These are phyloP conservation scores for Cicer cuneatum DNA, from an alignment of 306 rosid genomes.

Conservation along the genomic window DNA sequence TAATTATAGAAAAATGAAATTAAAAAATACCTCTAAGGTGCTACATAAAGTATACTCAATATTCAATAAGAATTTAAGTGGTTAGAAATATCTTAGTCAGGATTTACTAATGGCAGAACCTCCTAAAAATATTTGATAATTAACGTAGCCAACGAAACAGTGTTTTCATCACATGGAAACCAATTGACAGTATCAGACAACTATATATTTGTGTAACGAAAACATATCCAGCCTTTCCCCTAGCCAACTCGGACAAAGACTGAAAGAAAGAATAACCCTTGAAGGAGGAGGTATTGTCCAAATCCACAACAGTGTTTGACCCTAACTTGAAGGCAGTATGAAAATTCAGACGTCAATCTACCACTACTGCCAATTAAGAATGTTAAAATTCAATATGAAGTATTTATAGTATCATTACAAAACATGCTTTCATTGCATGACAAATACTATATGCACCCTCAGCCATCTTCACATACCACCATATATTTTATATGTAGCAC, in stretches of 20 bases:
- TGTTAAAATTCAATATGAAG: constrained; percentile 35
- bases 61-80: constrained; percentile 8
- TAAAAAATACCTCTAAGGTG: not conserved
- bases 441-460: constrained; percentile 20
- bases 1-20: constrained; percentile 3
- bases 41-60: not conserved
- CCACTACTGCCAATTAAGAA: not conserved
- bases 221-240: constrained; percentile 34
- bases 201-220: constrained; percentile 1
- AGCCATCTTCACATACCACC: constrained; percentile 32
- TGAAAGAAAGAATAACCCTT: constrained; percentile 24
- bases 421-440: constrained; percentile 37
- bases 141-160: constrained; percentile 11
- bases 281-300: constrained; percentile 27
- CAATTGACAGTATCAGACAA: constrained; percentile 10
- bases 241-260: constrained; percentile 19
- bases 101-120: constrained; percentile 1
- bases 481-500: constrained; percentile 15
- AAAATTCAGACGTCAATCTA: constrained; percentile 21
- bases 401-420: constrained; percentile 16
- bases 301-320: constrained; percentile 22
- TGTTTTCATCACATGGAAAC: constrained; percentile 21
- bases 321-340: constrained; percentile 16
- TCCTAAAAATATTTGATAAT: not conserved
- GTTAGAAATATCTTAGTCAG: constrained; percentile 24